phyloP scores from a whole-genome alignment of 371 early-diverging fungal genomes.

The Mucor racemosus region DNA sequence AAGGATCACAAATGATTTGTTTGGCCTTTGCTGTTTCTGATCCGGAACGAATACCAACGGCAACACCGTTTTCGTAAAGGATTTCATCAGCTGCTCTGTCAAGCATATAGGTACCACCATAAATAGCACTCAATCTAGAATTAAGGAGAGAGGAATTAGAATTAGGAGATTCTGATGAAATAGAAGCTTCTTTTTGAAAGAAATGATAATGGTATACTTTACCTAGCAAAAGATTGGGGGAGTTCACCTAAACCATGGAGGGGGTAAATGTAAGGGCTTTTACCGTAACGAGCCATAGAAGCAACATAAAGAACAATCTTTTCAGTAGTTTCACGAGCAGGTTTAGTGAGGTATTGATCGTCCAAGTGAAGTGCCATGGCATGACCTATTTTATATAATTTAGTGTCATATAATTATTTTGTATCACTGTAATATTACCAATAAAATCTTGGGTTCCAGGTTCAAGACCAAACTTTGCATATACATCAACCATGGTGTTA shows the following conservation, averaged over 20 bases:
- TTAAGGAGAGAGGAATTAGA: neutral
- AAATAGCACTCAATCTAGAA: conserved; percentile 86
- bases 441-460: conserved; percentile 95
- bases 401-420: neutral
- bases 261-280: conserved; percentile 99
- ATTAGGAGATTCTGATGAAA: neutral
- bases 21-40: conserved; percentile 83
- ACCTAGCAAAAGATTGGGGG: conserved; percentile 82
- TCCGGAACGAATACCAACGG: conserved; percentile 89
- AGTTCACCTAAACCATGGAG: conserved; percentile 99
- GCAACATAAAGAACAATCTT: conserved; percentile 93
- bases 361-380: conserved; percentile 98
- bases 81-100: conserved; percentile 92
- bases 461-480: conserved; percentile 92
- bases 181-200: neutral
- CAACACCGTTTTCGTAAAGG: conserved; percentile 83
- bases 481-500: conserved; percentile 88
- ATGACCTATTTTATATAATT: conserved; percentile 68
- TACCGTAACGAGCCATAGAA: conserved; percentile 96
- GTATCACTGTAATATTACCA: conserved; percentile 46
- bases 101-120: conserved; percentile 98
- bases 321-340: conserved; percentile 93
- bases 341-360: conserved; percentile 86
- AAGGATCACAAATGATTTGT: conserved; percentile 95
- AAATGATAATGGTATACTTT: neutral